phyloP scores from a whole-genome alignment of 331 rosid genomes.

The Dryas integrifolia region DNA sequence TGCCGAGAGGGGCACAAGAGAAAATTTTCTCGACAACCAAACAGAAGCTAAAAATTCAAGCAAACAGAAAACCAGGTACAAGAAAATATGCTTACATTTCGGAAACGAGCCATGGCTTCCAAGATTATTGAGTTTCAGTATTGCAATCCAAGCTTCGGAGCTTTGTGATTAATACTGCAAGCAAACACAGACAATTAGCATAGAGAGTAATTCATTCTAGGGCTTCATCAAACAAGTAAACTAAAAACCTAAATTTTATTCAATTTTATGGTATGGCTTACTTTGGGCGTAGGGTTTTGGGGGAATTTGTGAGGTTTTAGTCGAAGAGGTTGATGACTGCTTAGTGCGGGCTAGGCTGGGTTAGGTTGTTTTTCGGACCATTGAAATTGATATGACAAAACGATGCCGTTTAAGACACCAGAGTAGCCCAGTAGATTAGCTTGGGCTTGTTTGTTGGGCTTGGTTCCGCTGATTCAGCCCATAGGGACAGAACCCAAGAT shows the following conservation, averaged over 20 bases:
- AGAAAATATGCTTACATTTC: conserved; percentile 32
- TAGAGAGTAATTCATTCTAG: not conserved
- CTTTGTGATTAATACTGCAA: conserved; percentile 1
- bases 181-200: not conserved
- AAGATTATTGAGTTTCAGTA: conserved; percentile 12
- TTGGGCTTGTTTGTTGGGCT: not conserved
- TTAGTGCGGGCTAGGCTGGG: not conserved
- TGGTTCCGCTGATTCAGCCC: not conserved
- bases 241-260: too few relatives aligned
- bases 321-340: not conserved
- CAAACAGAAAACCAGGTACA: not conserved
- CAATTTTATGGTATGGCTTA: not conserved
- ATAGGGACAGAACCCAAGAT: not conserved
- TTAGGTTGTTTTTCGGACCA: conserved; percentile 5
- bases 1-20: not conserved
- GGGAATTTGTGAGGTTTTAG: conserved; percentile 10
- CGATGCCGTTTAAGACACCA: not conserved
- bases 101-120: conserved; percentile 46
- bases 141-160: not conserved
- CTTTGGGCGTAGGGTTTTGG: conserved; percentile 13
- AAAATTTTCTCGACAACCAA: conserved; percentile 19
- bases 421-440: too few relatives aligned
- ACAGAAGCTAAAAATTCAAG: not conserved
- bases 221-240: not conserved
- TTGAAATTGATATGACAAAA: not conserved